phyloP scores from a whole-genome alignment of 2,329 filamentous ascomycete species.

The Sphaerulina vaccinii region DNA sequence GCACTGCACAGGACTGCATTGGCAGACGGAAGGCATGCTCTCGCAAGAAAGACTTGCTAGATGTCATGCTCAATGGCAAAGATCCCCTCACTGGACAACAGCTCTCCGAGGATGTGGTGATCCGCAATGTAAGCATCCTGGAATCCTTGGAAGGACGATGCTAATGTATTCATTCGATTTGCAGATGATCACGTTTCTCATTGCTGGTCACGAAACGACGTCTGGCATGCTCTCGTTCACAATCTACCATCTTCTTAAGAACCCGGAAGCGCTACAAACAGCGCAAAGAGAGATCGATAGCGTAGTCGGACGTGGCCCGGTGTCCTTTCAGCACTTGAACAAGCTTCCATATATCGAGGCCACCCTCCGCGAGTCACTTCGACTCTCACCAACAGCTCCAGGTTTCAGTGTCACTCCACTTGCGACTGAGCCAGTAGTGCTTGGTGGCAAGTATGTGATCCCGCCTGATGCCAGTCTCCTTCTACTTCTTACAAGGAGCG shows the following conservation, averaged over 20 bases:
- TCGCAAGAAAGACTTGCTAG: conserved; percentile 61
- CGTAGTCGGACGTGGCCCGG: conserved; percentile 59
- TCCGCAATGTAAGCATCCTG: conserved; percentile 51
- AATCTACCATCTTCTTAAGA: conserved; percentile 64
- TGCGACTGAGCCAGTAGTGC: conserved; percentile 36
- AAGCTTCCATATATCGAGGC: conserved; percentile 67
- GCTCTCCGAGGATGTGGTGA: conserved; percentile 62
- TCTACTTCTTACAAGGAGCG: conserved; percentile 54
- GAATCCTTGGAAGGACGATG: background rate
- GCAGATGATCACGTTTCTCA: conserved; percentile 51
- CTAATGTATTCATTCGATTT: background rate
- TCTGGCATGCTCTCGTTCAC: conserved; percentile 65
- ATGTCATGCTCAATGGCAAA: conserved; percentile 65
- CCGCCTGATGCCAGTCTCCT: conserved; percentile 52
- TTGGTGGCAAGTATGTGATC: conserved; percentile 63
- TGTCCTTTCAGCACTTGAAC: conserved; percentile 61
- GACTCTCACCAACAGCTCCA: conserved; percentile 60
- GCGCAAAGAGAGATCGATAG: conserved; percentile 67
- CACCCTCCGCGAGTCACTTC: conserved; percentile 63
- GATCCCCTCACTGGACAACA: conserved; percentile 64
- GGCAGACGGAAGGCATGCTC: conserved; percentile 62
- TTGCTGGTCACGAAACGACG: conserved; percentile 63
- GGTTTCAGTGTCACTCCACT: conserved; percentile 42
- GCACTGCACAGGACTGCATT: conserved; percentile 65
- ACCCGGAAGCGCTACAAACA: conserved; percentile 58